Evolutionary conservation across 495 filamentous ascomycete genomes (phyloP), one percentile per base, ranked within the genome.

Genomic region (Xylaria sp.): DNA sequence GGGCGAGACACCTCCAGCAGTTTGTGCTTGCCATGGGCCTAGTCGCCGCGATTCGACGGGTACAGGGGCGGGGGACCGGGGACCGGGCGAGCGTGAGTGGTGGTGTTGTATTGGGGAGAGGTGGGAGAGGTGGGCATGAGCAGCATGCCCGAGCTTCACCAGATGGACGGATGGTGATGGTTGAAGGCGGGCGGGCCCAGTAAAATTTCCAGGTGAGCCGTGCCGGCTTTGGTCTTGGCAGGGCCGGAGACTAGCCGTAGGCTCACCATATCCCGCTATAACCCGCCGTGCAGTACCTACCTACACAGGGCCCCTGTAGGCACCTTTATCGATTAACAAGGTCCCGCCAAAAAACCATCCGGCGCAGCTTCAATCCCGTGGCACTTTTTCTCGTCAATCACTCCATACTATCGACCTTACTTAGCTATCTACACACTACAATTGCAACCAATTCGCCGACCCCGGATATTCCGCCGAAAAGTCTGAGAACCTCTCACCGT

Each of bases 1-100:
- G 79, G 74, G 86, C 83, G 70, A 93, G 86, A 81, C 90, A 92
- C 82, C 88, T 85, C 86, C 89, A 88, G 84, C 90, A 90, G 72
- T 85, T 88, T 63, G 88, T 81, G 71, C 89, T 90, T 79, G 88
- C 89, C 92, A 93, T 93, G 77, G 78, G 62, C 77, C 74, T 70
- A 58, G 75, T 63, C 50, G 52, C 68, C 67, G 68, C 76, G 78
- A 77, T 72, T 81, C 35, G 37, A 44, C 33, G 29, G 81, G n/a
- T n/a, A n/a, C n/a, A n/a, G n/a, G n/a, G n/a, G n/a, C n/a, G n/a
- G n/a, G n/a, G n/a, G n/a, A n/a, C n/a, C n/a, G n/a, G 80, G 76
- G 77, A 57, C 75, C 76, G 76, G 76, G 80, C 83, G 77, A 21
- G 44, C 6, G 29, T 3, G 11, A 46, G 44, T 37, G 44, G 33